Evolutionary conservation across 768 basidiomycete genomes (phyloP).

Genomic region (Suillus weaverae): DNA sequence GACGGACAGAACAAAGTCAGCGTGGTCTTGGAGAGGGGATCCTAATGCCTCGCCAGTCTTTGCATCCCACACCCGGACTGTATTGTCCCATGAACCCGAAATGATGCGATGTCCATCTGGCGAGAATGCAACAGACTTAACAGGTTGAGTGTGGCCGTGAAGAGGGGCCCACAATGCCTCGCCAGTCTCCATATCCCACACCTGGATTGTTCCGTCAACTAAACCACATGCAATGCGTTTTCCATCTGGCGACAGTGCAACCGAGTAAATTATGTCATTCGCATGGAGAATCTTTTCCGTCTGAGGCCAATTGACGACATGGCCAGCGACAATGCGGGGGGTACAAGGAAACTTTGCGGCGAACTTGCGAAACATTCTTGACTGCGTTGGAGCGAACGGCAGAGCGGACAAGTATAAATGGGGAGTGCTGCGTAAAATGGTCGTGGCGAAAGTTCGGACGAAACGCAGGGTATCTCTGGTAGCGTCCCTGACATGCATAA

Average conservation of each 20-base stretch:
- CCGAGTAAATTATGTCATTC: rapidly evolving
- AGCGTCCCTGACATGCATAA: neutral
- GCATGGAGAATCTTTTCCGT: neutral
- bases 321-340: neutral
- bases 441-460: constrained; percentile 11
- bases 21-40: neutral
- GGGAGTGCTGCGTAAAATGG: constrained; percentile 19
- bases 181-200: constrained; percentile 4
- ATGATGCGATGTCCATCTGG: constrained; percentile 12
- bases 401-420: constrained; percentile 28
- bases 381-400: constrained; percentile 27
- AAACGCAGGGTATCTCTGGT: constrained; percentile 13
- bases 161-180: constrained; percentile 2
- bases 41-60: no score
- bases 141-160: neutral
- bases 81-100: constrained; percentile 14
- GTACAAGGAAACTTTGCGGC: neutral
- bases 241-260: neutral
- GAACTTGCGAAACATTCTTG: constrained; percentile 15
- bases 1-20: constrained; percentile 9
- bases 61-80: constrained; percentile 15
- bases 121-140: constrained; percentile 4
- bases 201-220: neutral
- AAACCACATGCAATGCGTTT: constrained; percentile 10
- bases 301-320: neutral